Conservation (phyloP, 2,329 filamentous ascomycete genomes). For the Cladophialophora yegresii region DNA sequence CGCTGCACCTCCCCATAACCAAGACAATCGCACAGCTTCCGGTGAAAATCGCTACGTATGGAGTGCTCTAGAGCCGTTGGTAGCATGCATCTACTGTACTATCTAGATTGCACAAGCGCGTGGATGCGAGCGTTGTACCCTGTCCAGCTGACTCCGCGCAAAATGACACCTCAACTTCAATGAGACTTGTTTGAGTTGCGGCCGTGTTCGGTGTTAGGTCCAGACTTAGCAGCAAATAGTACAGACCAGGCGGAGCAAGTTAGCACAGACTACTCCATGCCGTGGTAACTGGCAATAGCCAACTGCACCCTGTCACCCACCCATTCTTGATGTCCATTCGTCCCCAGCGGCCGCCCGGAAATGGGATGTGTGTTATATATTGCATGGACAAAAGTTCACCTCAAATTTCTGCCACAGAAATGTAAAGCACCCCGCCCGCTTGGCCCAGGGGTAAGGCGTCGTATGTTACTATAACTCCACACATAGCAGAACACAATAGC, state of each 20-base stretch:
- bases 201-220: background rate
- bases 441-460: constrained; percentile 38
- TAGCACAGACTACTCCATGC: background rate
- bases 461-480: background rate
- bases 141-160: constrained; percentile 2
- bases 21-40: background rate
- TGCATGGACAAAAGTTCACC: background rate
- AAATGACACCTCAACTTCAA: background rate
- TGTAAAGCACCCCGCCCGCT: constrained; percentile 16
- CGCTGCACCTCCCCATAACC: background rate
- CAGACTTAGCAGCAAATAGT: background rate
- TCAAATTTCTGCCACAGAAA: constrained; percentile 13
- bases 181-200: background rate
- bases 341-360: too few species aligned
- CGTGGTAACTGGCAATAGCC: background rate
- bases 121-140: background rate
- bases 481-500: background rate
- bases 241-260: background rate
- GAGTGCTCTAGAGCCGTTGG: background rate
- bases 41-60: background rate
- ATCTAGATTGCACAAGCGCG: background rate
- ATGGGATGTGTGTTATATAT: too few species aligned
- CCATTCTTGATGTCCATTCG: background rate
- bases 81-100: background rate
- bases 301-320: too few species aligned